Evolutionary conservation across 495 filamentous ascomycete genomes (phyloP), one percentile per base, ranked within the genome.

Genomic region (Tuber microsphaerosporum): DNA sequence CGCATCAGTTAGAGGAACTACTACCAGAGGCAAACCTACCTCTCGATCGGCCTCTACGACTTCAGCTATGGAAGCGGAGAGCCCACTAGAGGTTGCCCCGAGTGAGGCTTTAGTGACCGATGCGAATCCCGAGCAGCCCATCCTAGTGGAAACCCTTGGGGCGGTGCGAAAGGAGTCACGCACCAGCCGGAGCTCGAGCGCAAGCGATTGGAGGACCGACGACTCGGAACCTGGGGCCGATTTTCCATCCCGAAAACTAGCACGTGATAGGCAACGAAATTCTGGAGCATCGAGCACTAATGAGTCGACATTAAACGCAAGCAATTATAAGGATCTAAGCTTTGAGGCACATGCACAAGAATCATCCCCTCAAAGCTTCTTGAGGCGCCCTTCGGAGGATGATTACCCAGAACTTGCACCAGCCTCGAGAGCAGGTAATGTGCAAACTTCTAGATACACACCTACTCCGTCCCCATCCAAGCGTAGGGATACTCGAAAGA

Each of bases 381-480:
- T 65, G 26, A 65, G 34, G 56, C 56, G 56, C 56, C 56, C 56
- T 26, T 65, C 56, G 1, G 56, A 65, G 56, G 56, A 26, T 65
- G 56, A 65, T 65, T 65, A 65, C 26, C 26, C 34, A 65, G 56
- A 65, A 14, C 56, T 65, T 34, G 26, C 5, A 4, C 56, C 26
- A 34, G 56, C 56, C 26, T 7, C 56, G 12, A 19, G 26, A 17
- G 56, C 56, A 6, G 56, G 26, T 31, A 65, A 17, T 34, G 26
- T 34, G 4, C 56, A 17, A 65, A 34, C 56, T 5, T 34, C 56
- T 26, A 26, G 56, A 65, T 65, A 65, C 17, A 65, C 56, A 19
- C 56, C 56, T 65, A 65, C 56, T 17, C 56, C 56, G 5, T 65
- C 56, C 56, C 56, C 56, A 65, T 65, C 56, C 26, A 65, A 65